A percentile compares a stretch with the other conserved stretches of the same genome.
These are phyloP conservation scores for Pseudozyma sp. DNA, from an alignment of 1,284 basidiomycete genomes.

Conservation along the genomic window DNA sequence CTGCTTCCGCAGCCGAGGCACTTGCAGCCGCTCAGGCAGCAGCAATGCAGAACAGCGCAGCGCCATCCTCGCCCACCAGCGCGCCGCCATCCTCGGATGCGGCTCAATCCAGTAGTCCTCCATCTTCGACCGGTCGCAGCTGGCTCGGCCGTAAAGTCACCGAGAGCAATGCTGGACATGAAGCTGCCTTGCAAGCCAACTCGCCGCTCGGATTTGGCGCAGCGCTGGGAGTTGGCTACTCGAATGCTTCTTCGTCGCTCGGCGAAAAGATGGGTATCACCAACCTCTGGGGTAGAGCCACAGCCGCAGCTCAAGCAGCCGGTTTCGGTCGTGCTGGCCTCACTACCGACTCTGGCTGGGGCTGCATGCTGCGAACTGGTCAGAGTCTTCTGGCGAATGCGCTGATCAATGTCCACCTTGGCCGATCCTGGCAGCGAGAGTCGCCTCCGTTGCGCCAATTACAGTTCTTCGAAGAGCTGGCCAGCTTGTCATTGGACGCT, in stretches of 20 bases:
- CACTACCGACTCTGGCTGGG: constrained; percentile 96
- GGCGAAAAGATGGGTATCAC: constrained; percentile 64
- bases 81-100: constrained; percentile 11
- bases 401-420: constrained; percentile 83
- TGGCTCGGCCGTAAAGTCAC: constrained; percentile 46
- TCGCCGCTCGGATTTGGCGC: constrained; percentile 34
- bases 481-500: constrained; percentile 9
- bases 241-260: constrained; percentile 36
- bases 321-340: constrained; percentile 73
- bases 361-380: constrained; percentile 95
- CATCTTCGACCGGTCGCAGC: constrained; percentile 24
- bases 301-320: constrained; percentile 59
- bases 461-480: constrained; percentile 25
- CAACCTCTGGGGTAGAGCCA: constrained; percentile 59
- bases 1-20: constrained; percentile 51
- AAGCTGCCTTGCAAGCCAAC: constrained; percentile 15
- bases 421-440: constrained; percentile 68
- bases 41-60: constrained; percentile 9
- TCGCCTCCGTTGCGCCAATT: constrained; percentile 23
- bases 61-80: constrained; percentile 8
- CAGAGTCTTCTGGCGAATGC: constrained; percentile 93
- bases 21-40: constrained; percentile 17
- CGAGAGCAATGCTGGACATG: constrained; percentile 30
- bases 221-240: constrained; percentile 30
- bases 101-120: constrained; percentile 20